phyloP scores from a whole-genome alignment of 306 rosid species.

The Herpetospermum pedunculosum region DNA sequence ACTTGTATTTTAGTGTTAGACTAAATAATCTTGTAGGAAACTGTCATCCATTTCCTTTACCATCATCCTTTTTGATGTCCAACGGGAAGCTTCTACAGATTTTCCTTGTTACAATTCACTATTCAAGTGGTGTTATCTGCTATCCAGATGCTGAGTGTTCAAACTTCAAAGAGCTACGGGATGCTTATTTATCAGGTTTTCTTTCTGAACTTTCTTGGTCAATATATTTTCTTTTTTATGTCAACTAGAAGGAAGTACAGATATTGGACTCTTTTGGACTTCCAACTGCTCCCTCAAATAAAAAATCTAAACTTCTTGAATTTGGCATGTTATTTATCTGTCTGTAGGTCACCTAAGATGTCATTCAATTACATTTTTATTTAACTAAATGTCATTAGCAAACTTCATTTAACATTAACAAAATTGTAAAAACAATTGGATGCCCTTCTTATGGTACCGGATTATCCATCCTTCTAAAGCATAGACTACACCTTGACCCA shows the following conservation, averaged over 20 bases:
- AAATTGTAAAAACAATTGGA: background rate
- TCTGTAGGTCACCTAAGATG: background rate
- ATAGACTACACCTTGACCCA: background rate
- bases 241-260: background rate
- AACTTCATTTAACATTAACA: background rate
- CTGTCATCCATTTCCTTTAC: background rate
- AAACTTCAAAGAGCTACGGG: background rate
- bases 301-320: background rate
- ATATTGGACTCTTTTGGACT: background rate
- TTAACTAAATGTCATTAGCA: background rate
- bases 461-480: background rate
- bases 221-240: background rate
- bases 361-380: background rate
- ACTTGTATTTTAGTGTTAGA: no score
- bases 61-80: background rate
- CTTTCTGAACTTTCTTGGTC: conserved; percentile 1
- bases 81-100: background rate
- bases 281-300: conserved; percentile 5
- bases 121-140: background rate
- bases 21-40: background rate
- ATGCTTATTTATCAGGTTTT: conserved; percentile 1
- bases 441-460: background rate
- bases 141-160: background rate
- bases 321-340: background rate
- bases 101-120: background rate